Conservation (phyloP, 306 rosid genomes). For the Crotalaria pallida region DNA sequence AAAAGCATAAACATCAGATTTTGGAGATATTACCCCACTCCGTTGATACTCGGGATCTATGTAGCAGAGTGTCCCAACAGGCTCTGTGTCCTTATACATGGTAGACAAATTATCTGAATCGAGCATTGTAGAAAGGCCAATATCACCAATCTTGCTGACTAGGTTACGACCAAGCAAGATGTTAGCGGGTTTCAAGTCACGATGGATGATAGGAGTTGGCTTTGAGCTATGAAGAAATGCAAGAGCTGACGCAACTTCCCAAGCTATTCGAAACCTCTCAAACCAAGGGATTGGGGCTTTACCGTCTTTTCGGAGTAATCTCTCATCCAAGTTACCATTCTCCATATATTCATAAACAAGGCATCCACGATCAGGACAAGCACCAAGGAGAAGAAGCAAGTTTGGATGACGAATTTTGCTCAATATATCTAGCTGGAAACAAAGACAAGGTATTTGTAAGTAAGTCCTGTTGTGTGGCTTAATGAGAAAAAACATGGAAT, state of each 20-base stretch:
- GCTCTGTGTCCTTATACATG: conserved; percentile 49
- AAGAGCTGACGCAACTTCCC: conserved; percentile 94
- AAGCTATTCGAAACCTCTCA: conserved; percentile 85
- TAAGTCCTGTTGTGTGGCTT: conserved; percentile 6
- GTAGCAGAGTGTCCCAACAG: conserved; percentile 85
- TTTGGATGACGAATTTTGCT: conserved; percentile 90
- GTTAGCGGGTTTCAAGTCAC: conserved; percentile 93
- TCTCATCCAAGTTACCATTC: conserved; percentile 88
- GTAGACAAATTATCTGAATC: conserved; percentile 53
- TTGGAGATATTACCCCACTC: conserved; percentile 60
- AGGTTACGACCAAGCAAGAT: conserved; percentile 80
- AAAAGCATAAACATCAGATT: conserved; percentile 90
- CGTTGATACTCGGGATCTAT: conserved; percentile 98
- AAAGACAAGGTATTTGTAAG: conserved; percentile 23
- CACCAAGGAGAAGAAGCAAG: conserved; percentile 92
- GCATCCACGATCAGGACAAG: conserved; percentile 75
- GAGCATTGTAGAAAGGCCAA: conserved; percentile 77
- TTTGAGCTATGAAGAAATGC: conserved; percentile 82
- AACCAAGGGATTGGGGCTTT: conserved; percentile 81
- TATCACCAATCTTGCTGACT: conserved; percentile 90
- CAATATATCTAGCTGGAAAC: conserved; percentile 70
- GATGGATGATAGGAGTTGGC: conserved; percentile 89
- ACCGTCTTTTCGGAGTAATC: conserved; percentile 47
- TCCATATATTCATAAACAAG: conserved; percentile 92
- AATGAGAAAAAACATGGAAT: background rate